Evolutionary conservation across 257 asterid genomes (phyloP).

Genomic region (Penstemon barbatus): DNA sequence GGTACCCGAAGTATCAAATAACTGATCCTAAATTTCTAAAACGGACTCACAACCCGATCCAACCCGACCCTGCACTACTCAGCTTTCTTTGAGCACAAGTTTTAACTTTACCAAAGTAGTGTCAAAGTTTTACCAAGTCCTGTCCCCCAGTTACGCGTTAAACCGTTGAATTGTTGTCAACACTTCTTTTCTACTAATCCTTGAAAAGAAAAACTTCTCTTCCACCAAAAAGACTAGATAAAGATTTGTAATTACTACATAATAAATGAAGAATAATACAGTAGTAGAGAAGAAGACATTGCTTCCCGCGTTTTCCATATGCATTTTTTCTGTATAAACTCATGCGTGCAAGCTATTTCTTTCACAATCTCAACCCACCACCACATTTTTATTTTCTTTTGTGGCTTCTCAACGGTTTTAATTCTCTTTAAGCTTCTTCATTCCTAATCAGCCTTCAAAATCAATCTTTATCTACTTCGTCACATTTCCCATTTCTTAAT

Average conservation of each 20-base stretch:
- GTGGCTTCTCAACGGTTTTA: conserved; percentile 42
- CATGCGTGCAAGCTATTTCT: conserved; percentile 90
- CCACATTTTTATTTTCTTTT: conserved; percentile 26
- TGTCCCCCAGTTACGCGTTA: conserved; percentile 41
- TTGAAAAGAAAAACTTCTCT: background rate
- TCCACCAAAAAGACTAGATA: conserved; percentile 1
- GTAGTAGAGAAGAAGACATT: conserved; percentile 40
- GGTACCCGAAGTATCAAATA: too few relatives aligned
- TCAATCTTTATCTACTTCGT: conserved; percentile 25
- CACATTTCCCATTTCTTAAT: conserved; percentile 29
- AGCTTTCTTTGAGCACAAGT: conserved; percentile 44
- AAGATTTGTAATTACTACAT: conserved; percentile 13
- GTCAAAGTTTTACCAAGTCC: conserved; percentile 14
- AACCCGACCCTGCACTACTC: background rate
- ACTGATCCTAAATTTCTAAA: too few relatives aligned
- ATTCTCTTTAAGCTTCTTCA: conserved; percentile 64
- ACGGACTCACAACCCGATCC: too few relatives aligned
- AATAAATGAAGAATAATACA: background rate
- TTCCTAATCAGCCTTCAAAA: conserved; percentile 38
- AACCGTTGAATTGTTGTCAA: background rate
- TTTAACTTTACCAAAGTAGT: conserved; percentile 10
- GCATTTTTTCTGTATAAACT: conserved; percentile 34
- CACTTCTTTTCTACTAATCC: background rate
- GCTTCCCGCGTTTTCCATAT: conserved; percentile 80
- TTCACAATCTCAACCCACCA: conserved; percentile 28